Conservation (phyloP, 495 filamentous ascomycete species). For the Endocarpon pusillum region DNA sequence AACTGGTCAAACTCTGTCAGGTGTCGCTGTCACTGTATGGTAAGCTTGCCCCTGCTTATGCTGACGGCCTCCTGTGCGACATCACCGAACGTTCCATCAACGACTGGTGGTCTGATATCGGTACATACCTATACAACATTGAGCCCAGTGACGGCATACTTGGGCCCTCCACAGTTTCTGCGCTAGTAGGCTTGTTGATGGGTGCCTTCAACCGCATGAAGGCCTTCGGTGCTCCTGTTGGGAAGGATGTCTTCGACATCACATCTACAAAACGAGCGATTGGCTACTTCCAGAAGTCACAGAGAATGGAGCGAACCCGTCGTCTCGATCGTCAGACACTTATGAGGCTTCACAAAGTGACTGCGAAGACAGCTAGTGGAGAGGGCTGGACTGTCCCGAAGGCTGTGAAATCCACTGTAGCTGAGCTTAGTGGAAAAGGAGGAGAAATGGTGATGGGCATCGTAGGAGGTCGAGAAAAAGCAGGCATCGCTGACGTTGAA, state of each 20-base stretch:
- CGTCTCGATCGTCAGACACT: conserved; percentile 72
- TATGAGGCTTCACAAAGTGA: conserved; percentile 58
- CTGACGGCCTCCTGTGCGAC: conserved; percentile 85
- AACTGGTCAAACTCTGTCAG: conserved; percentile 87
- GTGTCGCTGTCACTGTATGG: conserved; percentile 75
- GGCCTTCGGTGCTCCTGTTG: conserved; percentile 61
- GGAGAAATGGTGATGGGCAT: conserved; percentile 87
- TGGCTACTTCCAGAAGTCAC: conserved; percentile 70
- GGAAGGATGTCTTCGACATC: conserved; percentile 87
- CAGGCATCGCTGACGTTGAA: conserved; percentile 79
- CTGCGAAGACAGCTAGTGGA: conserved; percentile 72
- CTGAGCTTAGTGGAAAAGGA: conserved; percentile 87
- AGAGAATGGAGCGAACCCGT: conserved; percentile 61
- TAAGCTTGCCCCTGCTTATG: conserved; percentile 75
- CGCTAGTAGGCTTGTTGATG: conserved; percentile 70
- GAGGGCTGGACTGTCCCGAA: conserved; percentile 70
- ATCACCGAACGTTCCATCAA: conserved; percentile 76
- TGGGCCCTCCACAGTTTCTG: conserved; percentile 83
- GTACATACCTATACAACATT: conserved; percentile 72
- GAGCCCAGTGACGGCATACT: conserved; percentile 86
- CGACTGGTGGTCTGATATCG: conserved; percentile 94
- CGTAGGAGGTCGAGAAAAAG: conserved; percentile 78
- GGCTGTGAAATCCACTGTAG: conserved; percentile 87
- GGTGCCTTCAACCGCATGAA: conserved; percentile 80
- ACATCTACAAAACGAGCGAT: conserved; percentile 67